Evolutionary conservation across 768 basidiomycete genomes (phyloP), one percentile per base, ranked within the genome.

Genomic region (Cyclocybe cylindracea): DNA sequence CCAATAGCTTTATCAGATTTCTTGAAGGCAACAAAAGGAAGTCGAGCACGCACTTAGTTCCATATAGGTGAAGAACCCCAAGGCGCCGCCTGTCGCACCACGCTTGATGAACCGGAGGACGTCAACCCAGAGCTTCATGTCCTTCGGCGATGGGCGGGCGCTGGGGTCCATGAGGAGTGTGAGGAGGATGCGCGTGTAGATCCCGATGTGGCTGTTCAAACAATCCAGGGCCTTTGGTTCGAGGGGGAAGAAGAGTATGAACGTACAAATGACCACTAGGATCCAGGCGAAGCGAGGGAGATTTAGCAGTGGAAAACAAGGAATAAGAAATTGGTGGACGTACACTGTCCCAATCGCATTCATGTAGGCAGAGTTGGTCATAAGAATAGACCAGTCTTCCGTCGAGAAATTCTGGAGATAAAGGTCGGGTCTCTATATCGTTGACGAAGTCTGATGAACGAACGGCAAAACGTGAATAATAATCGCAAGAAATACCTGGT

Each of bases 101-200:
- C 69, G 67, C 66, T 82, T 82, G 61, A 83, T 57, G 62, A 75
- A 82, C 14, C 76, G 71, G 29, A 80, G 63, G 31, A 72, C 67
- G 61, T 82, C 79, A 29, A 84, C 80, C 80, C 80, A 82, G 10
- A 80, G 69, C 62, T 78, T 77, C 80, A 79, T 80, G 56, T 79
- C 78, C 45, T 74, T 72, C 2, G 72, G 66, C 10, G 64, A 53
- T 1, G 79, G 80, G 0, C 77, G 68, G 0, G 79, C 74, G 38
- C 60, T 61, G n/a, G 65, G 52, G 59, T 82, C 78, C 55, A 79
- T 66, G 19, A 82, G 71, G 40, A 80, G 71, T 2, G 73, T 74
- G 7, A 80, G 65, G 10, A 80, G 73, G 18, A 80, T 78, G 18
- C 79, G 76, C 7, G 74, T 78, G 53, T 79, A 79, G 18, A 82